Conservation (phyloP, 1,284 basidiomycete species). For the Papiliotrema nemorosa region DNA sequence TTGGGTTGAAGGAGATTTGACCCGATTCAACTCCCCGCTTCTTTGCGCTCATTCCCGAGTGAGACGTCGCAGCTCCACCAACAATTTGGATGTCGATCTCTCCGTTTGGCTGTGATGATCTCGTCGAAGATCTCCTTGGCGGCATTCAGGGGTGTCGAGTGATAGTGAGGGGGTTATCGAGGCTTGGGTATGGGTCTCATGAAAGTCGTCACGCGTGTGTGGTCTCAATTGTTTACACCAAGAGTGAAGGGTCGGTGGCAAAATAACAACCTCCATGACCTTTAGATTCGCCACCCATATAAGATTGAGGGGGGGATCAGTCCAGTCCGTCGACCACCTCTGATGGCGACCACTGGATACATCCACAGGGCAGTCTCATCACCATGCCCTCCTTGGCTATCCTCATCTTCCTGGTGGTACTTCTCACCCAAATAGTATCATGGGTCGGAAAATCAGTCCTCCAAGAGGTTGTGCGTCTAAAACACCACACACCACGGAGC, state of each 20-base stretch:
- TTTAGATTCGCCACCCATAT: not conserved
- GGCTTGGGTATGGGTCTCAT: too few species aligned
- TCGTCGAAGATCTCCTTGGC: not conserved
- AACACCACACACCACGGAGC: not conserved
- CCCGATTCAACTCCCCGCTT: constrained; percentile 2
- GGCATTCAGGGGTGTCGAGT: not conserved
- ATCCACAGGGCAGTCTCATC: not conserved
- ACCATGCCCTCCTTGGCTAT: constrained; percentile 58
- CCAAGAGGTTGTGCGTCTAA: constrained; percentile 64
- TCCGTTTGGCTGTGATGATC: not conserved
- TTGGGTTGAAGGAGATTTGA: not conserved
- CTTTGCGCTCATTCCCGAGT: not conserved
- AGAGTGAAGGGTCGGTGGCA: not conserved
- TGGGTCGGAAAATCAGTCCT: constrained; percentile 84
- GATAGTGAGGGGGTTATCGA: too few species aligned
- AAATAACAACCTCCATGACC: not conserved
- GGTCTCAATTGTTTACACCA: not conserved
- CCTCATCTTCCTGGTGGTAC: constrained; percentile 73
- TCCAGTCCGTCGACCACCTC: too few species aligned
- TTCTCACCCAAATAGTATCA: constrained; percentile 73
- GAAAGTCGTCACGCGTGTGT: too few species aligned
- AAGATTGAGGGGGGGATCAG: too few species aligned
- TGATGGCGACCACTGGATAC: too few species aligned
- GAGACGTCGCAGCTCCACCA: too few species aligned
- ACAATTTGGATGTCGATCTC: too few species aligned